Evolutionary conservation across 1,139 yeast genomes (phyloP).

Genomic region (Cylindricascospora bacillispora): DNA sequence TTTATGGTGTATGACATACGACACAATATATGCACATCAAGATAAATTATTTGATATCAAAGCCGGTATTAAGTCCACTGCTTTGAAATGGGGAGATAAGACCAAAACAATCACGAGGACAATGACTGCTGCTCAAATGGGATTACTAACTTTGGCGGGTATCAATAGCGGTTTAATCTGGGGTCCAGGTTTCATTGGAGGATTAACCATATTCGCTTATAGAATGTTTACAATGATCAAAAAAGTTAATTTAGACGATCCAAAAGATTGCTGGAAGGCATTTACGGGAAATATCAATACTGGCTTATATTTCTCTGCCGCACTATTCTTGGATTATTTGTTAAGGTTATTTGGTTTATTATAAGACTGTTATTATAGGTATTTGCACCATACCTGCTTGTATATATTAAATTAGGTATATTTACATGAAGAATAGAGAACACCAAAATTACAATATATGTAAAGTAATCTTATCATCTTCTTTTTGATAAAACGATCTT

Average conservation of each 20-base stretch:
- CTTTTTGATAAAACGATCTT: constrained; percentile 1
- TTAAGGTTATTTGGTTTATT: constrained; percentile 27
- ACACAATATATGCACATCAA: constrained; percentile 95
- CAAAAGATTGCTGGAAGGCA: constrained; percentile 69
- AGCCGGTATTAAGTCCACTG: constrained; percentile 92
- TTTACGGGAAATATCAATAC: constrained; percentile 69
- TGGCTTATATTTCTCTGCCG: constrained; percentile 68
- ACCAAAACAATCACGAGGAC: constrained; percentile 58
- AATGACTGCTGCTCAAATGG: constrained; percentile 55
- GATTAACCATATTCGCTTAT: constrained; percentile 54
- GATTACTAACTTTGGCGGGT: constrained; percentile 58
- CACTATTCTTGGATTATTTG: constrained; percentile 64
- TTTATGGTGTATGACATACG: constrained; percentile 92
- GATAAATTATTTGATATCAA: constrained; percentile 76
- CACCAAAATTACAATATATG: no score
- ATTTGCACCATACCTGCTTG: no score
- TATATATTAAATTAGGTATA: no score
- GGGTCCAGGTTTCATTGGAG: constrained; percentile 71
- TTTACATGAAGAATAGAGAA: no score
- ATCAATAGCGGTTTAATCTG: constrained; percentile 50
- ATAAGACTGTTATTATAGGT: constrained; percentile 6
- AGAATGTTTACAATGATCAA: constrained; percentile 56
- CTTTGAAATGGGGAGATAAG: constrained; percentile 79
- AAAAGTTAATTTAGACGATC: constrained; percentile 65
- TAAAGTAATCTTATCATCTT: neutral